Conservation (phyloP, 129 eudicot genomes). For the Logfia minima region DNA sequence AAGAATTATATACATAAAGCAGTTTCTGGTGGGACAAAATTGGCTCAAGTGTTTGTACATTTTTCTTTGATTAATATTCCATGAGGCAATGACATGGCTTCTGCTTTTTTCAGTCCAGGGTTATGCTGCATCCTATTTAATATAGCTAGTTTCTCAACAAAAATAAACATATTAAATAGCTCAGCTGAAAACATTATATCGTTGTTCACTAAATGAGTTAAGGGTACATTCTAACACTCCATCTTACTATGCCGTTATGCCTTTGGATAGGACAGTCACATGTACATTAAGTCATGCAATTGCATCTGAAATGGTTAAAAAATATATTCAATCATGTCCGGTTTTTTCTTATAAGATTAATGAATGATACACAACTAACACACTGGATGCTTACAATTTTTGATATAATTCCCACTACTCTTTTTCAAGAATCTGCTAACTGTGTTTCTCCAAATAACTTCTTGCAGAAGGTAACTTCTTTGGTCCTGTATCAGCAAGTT, state of each 20-base stretch:
- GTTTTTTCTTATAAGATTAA: not conserved
- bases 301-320: conserved; percentile 15
- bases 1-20: not conserved
- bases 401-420: conserved; percentile 1
- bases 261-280: conserved; percentile 4
- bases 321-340: not conserved
- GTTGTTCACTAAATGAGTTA: not conserved
- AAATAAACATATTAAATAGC: not conserved
- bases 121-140: not conserved
- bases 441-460: conserved; percentile 14
- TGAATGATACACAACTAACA: conserved; percentile 11
- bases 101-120: not conserved
- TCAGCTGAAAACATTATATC: conserved; percentile 5
- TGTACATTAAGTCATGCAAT: conserved; percentile 6
- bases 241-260: not conserved
- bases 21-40: not conserved
- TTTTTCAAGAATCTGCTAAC: conserved; percentile 3
- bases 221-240: not conserved
- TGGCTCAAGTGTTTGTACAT: not conserved
- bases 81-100: conserved; percentile 9
- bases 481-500: conserved; percentile 83
- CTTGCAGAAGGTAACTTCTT: conserved; percentile 76
- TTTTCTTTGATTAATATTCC: conserved; percentile 10
- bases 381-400: conserved; percentile 4
- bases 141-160: conserved; percentile 1